A percentile compares a stretch with the other conserved stretches of the same genome.
phyloP scores from a whole-genome alignment of 1,284 basidiomycete genomes.

The Ganoderma lucidum region DNA sequence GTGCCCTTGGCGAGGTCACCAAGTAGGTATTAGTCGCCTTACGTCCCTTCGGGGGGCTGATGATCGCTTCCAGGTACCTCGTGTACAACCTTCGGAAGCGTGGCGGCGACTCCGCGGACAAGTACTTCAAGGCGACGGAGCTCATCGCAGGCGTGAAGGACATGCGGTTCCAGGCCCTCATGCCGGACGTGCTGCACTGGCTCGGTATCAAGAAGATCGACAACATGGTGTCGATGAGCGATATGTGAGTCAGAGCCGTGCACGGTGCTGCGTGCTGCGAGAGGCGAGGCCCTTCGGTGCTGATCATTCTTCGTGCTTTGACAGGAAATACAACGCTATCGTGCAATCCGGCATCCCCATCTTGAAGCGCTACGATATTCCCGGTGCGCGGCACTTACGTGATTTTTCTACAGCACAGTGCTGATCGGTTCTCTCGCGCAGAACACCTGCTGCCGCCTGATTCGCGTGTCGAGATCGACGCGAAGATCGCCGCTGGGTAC shows the following conservation, averaged over 20 bases:
- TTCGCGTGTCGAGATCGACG: constrained; percentile 94
- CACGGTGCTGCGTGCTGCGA: background rate
- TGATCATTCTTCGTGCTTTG: background rate
- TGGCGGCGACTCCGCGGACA: constrained; percentile 90
- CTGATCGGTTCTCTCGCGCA: constrained; percentile 30
- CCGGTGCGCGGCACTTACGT: constrained; percentile 55
- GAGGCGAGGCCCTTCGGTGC: constrained; percentile 20
- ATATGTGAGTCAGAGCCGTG: constrained; percentile 66
- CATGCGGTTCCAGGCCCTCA: constrained; percentile 94
- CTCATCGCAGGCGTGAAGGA: constrained; percentile 96
- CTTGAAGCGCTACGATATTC: constrained; percentile 84
- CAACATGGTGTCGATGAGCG: constrained; percentile 93
- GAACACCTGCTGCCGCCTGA: constrained; percentile 90
- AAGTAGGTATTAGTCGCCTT: constrained; percentile 58
- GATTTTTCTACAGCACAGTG: background rate
- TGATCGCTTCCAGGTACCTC: constrained; percentile 63
- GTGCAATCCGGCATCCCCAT: constrained; percentile 90
- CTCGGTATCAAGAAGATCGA: constrained; percentile 91
- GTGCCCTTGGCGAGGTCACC: constrained; percentile 92
- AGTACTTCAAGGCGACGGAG: constrained; percentile 95
- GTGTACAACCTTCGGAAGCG: constrained; percentile 97
- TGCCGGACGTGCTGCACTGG: constrained; percentile 97
- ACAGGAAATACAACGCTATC: constrained; percentile 94
- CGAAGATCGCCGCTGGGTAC: constrained; percentile 94
- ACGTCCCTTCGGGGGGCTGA: background rate